Conservation (phyloP, 192 early-diverging fungal genomes). For the Coemansia sp. region DNA sequence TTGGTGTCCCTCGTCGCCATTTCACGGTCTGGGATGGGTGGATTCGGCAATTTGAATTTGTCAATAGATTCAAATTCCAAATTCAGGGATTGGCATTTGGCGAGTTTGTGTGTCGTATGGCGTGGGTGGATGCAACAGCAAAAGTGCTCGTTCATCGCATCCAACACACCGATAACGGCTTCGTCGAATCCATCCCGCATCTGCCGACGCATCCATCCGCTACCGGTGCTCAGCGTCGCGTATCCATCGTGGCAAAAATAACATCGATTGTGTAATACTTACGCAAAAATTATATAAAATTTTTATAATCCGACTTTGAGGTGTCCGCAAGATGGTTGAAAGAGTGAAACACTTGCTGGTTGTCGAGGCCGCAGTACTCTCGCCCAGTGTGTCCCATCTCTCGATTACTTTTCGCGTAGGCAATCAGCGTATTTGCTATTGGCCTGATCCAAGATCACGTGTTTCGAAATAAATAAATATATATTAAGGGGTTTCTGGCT, state of each 20-base stretch:
- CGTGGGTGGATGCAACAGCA: neutral
- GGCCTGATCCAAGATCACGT: neutral
- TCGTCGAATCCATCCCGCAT: conserved; percentile 17
- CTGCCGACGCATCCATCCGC: conserved; percentile 20
- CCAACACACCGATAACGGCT: neutral
- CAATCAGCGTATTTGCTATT: neutral
- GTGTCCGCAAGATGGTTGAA: conserved; percentile 5
- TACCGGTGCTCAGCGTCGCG: neutral
- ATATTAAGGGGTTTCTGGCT: neutral
- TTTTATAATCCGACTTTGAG: conserved; percentile 11
- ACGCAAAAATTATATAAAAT: conserved; percentile 14
- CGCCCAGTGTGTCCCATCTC: conserved; percentile 1
- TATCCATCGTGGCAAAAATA: neutral
- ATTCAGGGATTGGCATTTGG: neutral
- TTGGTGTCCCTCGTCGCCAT: neutral
- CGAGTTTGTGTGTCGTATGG: neutral
- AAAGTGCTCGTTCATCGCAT: neutral
- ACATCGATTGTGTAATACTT: conserved; percentile 7
- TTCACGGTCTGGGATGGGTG: neutral
- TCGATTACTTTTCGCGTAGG: neutral
- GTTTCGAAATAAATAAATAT: neutral
- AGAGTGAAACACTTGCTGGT: neutral
- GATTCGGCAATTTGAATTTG: neutral
- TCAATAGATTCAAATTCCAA: conserved; percentile 3
- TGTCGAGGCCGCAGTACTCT: neutral